Evolutionary conservation across 108 stramenopile species (phyloP), one percentile per base, ranked within the genome.

Genomic region (Aurantiochytrium sp.): DNA sequence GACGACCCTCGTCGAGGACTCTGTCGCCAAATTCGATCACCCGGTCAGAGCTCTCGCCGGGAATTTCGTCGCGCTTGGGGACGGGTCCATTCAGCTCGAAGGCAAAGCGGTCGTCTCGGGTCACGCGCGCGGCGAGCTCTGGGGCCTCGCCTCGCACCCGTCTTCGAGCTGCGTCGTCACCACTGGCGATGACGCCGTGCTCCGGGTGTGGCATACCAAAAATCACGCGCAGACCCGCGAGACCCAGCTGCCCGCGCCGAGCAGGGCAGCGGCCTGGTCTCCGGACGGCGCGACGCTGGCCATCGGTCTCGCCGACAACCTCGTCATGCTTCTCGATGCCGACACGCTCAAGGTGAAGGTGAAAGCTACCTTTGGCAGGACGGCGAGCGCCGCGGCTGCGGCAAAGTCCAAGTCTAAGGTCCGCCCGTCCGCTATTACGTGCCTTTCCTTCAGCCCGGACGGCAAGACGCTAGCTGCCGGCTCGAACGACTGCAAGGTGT

Each of bases 391-490:
- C 91, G 90, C 45, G 90, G 87, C 32, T n/a, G n/a, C n/a, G n/a
- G n/a, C n/a, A n/a, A n/a, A n/a, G n/a, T n/a, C n/a, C n/a, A n/a
- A n/a, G n/a, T n/a, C n/a, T n/a, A 68, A 87, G 68, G 91, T 90
- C 36, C 54, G 91, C 3, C 42, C 52, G 68, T 85, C 90, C 55
- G 87, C 39, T 31, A 41, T 94, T 30, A 92, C 93, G 4, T 48
- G 32, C n/a, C 86, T 88, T 37, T 88, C 55, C 87, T 95, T 92
- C 87, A 93, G 94, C 0, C 93, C 92, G 8, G 94, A 95, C 54
- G 94, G 94, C 4, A 90, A 85, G 48, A 89, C 92, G 21, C 93
- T 96, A 2, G 95, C 95, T 1, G 90, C 95, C 34, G 95, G 92
- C 10, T 92, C 93, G 1, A 59, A 81, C 30, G 95, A 96, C 87